Base-by-base conservation (phyloP, 345 rosid species). In the Moringa oleifera region DNA sequence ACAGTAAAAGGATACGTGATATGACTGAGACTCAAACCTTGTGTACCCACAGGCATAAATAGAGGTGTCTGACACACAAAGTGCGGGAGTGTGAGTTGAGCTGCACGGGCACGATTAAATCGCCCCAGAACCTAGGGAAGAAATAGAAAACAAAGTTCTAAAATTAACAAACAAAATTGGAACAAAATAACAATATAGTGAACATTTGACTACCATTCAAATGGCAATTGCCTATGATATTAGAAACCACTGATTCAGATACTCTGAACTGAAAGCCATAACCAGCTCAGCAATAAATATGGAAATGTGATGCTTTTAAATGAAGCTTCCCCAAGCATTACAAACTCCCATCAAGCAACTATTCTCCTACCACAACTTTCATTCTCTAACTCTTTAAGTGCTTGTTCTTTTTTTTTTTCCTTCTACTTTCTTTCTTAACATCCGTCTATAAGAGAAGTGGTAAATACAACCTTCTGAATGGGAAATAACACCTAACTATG, bases 1-100 rank as follows among this genome's bases (percentile, higher is more conserved):
- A 51, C 16, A 18, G 11, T n/a, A 19, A n/a, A 19, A 4, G 11
- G 23, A 51, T 4, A 21, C 20, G 25, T 22, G 18, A 20, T 20
- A n/a, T 2, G 23, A 18, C 11, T 5, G 21, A 51, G 20, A 49
- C 57, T 70, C 76, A 53, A 57, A 85, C 96, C 96, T 85, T 88
- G 85, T 2, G 96, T 85, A 7, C 89, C 96, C 51, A 88, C 96
- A 4, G 96, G 96, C 96, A 88, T 88, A 73, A 88, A 88, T 37
- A 88, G 66, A 36, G 96, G 96, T 18, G 96, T 88, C 64, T 85
- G 85, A 67, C 82, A 79, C 53, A 74, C 82, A 69, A 58, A 79
- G 70, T 88, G 89, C 37, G 96, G 96, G 11, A 88, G 88, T 20
- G 85, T 85, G 63, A 88, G 58, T 50, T 45, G 78, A 66, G 96